Percentiles rank a stretch among this genome's conserved stretches.
Evolutionary conservation across 2,329 filamentous ascomycete species (phyloP).

Genomic region (Purpureocillium takamizusanense): DNA sequence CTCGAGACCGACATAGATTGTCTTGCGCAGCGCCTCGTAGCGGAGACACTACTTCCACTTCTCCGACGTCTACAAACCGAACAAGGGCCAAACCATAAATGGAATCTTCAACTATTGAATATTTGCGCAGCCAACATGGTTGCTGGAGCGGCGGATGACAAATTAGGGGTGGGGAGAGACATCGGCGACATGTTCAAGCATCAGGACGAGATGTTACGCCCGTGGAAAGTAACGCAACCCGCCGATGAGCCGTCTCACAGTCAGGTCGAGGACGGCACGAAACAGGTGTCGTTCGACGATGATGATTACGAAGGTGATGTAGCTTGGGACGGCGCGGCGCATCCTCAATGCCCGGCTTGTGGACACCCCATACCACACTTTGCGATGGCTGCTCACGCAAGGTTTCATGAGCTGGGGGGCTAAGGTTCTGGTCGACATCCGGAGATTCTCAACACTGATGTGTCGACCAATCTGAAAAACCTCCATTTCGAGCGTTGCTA

Average conservation of each 20-base stretch:
- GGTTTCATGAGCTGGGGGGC: constrained; percentile 24
- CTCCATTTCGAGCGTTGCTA: too few relatives aligned
- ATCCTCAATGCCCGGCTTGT: constrained; percentile 35
- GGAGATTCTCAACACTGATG: too few relatives aligned
- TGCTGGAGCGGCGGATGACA: constrained; percentile 39
- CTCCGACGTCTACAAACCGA: constrained; percentile 68
- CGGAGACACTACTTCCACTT: constrained; percentile 59
- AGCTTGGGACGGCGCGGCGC: constrained; percentile 21
- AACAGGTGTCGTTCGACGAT: constrained; percentile 12
- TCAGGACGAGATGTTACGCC: constrained; percentile 60
- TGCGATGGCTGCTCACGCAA: constrained; percentile 45
- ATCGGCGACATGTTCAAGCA: constrained; percentile 75
- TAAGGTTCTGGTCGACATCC: not conserved
- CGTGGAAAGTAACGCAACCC: constrained; percentile 49
- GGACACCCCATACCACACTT: constrained; percentile 46
- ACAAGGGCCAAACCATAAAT: constrained; percentile 41
- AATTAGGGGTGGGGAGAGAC: constrained; percentile 56
- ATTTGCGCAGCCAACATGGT: constrained; percentile 82
- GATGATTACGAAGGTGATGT: constrained; percentile 11
- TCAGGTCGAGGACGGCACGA: constrained; percentile 11
- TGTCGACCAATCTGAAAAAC: too few relatives aligned
- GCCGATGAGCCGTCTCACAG: constrained; percentile 5
- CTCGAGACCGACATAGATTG: constrained; percentile 46
- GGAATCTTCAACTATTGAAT: constrained; percentile 79
- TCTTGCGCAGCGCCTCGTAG: constrained; percentile 59